Conservation (phyloP, 352 stramenopile genomes). For the Phytophthora sp. region DNA sequence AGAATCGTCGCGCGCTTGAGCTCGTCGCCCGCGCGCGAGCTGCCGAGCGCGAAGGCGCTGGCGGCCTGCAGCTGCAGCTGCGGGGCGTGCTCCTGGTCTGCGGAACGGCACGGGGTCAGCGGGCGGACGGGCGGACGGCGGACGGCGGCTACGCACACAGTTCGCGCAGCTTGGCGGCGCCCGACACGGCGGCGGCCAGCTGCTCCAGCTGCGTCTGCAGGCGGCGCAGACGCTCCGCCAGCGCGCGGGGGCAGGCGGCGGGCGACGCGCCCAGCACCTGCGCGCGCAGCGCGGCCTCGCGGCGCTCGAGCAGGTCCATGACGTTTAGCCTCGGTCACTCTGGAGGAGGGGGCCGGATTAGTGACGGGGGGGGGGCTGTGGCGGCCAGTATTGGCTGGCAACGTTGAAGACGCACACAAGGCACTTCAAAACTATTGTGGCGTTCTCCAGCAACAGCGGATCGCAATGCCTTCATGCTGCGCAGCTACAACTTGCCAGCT, state of each 20-base stretch:
- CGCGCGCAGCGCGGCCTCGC: slow-evolving; percentile 45
- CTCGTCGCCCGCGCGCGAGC: slow-evolving; percentile 38
- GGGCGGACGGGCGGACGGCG: too few relatives aligned
- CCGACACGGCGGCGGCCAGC: slow-evolving; percentile 33
- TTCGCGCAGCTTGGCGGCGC: slow-evolving; percentile 50
- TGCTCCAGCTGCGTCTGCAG: slow-evolving; percentile 42
- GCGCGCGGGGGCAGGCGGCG: neutral
- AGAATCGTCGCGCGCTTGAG: slow-evolving; percentile 71
- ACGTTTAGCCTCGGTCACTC: too few relatives aligned
- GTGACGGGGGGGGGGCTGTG: too few relatives aligned
- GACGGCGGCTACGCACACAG: slow-evolving; percentile 41
- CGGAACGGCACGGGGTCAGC: neutral
- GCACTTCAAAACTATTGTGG: too few relatives aligned
- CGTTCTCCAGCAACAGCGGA: too few relatives aligned
- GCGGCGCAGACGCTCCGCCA: slow-evolving; percentile 27
- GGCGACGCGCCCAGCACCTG: slow-evolving; percentile 36
- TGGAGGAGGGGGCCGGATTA: too few relatives aligned
- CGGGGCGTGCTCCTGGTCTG: slow-evolving; percentile 45
- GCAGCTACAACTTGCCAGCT: too few relatives aligned
- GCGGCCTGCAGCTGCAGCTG: slow-evolving; percentile 51
- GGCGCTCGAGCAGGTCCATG: slow-evolving; percentile 69
- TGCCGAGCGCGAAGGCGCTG: slow-evolving; percentile 22
- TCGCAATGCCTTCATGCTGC: too few relatives aligned
- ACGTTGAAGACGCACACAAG: too few relatives aligned
- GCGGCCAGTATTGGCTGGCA: too few relatives aligned